phyloP scores from a whole-genome alignment of 1,284 basidiomycete species.

The Pseudomicrostroma phylloplanum region DNA sequence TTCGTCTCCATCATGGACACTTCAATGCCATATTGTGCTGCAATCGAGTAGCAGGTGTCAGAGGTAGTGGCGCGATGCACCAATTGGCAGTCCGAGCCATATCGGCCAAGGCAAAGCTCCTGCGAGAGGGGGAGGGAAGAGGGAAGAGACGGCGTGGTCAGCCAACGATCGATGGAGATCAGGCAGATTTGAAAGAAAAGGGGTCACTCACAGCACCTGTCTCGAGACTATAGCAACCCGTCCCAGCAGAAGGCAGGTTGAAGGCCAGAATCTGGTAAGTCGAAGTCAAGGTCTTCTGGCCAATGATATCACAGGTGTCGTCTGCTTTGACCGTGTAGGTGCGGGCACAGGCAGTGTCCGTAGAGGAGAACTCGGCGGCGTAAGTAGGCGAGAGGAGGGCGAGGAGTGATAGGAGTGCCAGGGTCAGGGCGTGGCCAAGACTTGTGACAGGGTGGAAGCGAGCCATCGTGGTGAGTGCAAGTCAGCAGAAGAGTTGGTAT shows the following conservation, averaged over 20 bases:
- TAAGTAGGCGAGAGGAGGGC: not conserved
- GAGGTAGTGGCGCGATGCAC: conserved; percentile 25
- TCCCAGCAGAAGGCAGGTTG: conserved; percentile 58
- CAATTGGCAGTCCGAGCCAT: conserved; percentile 43
- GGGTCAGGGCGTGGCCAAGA: not conserved
- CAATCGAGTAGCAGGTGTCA: conserved; percentile 35
- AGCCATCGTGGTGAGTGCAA: no score
- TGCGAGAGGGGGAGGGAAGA: conserved; percentile 4
- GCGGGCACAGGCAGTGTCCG: conserved; percentile 57
- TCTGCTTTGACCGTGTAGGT: conserved; percentile 60
- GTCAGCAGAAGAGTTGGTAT: no score
- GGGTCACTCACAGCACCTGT: conserved; percentile 59
- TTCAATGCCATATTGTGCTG: conserved; percentile 29
- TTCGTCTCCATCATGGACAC: conserved; percentile 25
- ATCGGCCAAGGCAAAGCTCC: conserved; percentile 37
- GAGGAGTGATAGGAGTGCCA: not conserved
- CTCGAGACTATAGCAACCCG: conserved; percentile 59
- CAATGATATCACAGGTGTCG: conserved; percentile 66
- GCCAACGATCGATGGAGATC: not conserved
- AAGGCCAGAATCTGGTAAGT: conserved; percentile 68
- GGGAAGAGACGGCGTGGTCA: not conserved
- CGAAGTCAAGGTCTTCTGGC: conserved; percentile 61
- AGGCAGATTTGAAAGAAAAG: not conserved
- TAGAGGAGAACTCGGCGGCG: conserved; percentile 23
- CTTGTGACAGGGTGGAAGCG: no score